These are phyloP conservation scores for Raffaelea albimanens DNA, from an alignment of 2,329 filamentous ascomycete species.

Conservation along the genomic window DNA sequence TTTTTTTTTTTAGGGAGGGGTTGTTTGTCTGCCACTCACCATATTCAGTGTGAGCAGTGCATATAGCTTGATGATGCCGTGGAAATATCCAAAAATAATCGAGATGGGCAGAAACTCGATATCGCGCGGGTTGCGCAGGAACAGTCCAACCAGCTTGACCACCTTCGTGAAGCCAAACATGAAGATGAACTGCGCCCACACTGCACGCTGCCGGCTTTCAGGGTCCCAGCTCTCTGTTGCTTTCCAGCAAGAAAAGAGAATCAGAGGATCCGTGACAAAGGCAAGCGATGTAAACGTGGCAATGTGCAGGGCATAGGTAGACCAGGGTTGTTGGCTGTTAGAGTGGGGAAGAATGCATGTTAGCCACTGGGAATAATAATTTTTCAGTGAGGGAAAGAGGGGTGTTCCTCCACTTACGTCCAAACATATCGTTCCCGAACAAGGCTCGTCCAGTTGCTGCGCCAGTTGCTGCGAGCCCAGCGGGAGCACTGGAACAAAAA, in stretches of 20 bases:
- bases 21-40: conserved; percentile 48
- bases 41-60: conserved; percentile 73
- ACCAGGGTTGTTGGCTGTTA: conserved; percentile 79
- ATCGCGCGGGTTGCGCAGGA: conserved; percentile 75
- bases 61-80: conserved; percentile 86
- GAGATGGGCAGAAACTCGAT: conserved; percentile 74
- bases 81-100: conserved; percentile 84
- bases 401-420: conserved; percentile 64
- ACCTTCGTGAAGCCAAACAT: conserved; percentile 80
- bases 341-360: background rate
- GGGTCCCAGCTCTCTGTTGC: conserved; percentile 54
- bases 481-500: conserved; percentile 89
- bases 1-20: conserved; percentile 5
- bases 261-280: conserved; percentile 64
- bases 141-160: conserved; percentile 81
- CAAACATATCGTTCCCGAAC: conserved; percentile 75
- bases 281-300: conserved; percentile 88
- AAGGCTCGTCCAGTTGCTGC: conserved; percentile 89
- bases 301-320: conserved; percentile 83
- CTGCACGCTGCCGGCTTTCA: conserved; percentile 41
- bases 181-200: conserved; percentile 58
- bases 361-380: no score
- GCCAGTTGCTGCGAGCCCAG: conserved; percentile 96
- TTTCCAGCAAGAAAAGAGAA: conserved; percentile 61
- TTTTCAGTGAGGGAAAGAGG: conserved; percentile 23